These are phyloP conservation scores for Sporopachydermia cereana DNA, from an alignment of 1,139 yeast species.

Conservation along the genomic window DNA sequence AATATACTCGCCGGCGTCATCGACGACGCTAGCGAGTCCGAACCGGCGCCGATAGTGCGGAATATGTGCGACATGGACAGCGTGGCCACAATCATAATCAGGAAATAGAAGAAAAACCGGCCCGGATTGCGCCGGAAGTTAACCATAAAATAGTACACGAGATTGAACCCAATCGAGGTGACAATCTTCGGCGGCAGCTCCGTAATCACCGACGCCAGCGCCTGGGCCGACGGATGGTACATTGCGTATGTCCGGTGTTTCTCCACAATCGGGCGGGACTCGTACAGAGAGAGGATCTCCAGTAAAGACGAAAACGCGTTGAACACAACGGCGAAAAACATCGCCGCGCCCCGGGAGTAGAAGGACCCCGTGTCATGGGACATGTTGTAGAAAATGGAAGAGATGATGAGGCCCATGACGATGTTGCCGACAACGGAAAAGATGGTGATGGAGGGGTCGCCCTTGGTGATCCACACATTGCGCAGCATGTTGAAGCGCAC, in stretches of 20 bases:
- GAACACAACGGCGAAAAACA: slow-evolving; percentile 69
- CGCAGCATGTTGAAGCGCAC: slow-evolving; percentile 46
- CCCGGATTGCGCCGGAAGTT: slow-evolving; percentile 58
- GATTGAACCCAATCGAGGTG: slow-evolving; percentile 46
- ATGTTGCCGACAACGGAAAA: slow-evolving; percentile 51
- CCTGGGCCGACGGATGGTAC: slow-evolving; percentile 71
- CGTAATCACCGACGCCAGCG: slow-evolving; percentile 54
- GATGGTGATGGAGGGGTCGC: slow-evolving; percentile 54
- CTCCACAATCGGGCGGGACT: slow-evolving; percentile 70
- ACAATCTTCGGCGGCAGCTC: slow-evolving; percentile 53
- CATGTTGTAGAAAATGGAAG: slow-evolving; percentile 66
- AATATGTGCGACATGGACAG: slow-evolving; percentile 62
- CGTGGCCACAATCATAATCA: slow-evolving; percentile 42
- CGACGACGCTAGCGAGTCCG: slow-evolving; percentile 50
- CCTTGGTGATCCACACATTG: slow-evolving; percentile 49
- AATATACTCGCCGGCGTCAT: slow-evolving; percentile 63
- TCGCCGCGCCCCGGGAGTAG: slow-evolving; percentile 55
- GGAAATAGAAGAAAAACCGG: slow-evolving; percentile 52
- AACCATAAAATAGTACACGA: slow-evolving; percentile 55
- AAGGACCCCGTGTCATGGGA: slow-evolving; percentile 38
- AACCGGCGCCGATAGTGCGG: slow-evolving; percentile 56
- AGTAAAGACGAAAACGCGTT: slow-evolving; percentile 66
- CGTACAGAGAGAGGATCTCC: slow-evolving; percentile 59
- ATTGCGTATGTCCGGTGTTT: slow-evolving; percentile 68
- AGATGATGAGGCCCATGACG: slow-evolving; percentile 61